phyloP scores from a whole-genome alignment of 805 yeast species.

The Kluyveromyces starmeri region DNA sequence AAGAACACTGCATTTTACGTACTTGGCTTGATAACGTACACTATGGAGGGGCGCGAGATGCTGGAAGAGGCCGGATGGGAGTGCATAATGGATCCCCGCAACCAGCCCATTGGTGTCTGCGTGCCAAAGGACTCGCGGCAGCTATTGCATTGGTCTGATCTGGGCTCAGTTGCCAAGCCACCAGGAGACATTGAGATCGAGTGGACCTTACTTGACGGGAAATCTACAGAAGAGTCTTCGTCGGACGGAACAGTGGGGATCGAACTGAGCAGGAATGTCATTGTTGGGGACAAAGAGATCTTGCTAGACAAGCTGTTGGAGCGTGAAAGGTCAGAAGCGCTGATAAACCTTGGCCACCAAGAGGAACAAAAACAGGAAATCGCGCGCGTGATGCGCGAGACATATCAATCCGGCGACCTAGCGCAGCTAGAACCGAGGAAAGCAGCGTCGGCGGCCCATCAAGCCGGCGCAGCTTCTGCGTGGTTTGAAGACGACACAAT shows the following conservation, averaged over 20 bases:
- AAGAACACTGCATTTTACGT: conserved; percentile 72
- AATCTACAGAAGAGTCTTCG: conserved; percentile 1
- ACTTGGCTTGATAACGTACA: conserved; percentile 63
- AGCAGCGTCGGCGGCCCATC: no score
- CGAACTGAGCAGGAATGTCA: background rate
- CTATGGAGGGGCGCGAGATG: conserved; percentile 74
- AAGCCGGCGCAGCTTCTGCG: no score
- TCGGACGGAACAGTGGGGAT: background rate
- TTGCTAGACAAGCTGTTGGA: conserved; percentile 7
- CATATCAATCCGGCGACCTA: conserved; percentile 9
- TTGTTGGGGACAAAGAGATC: background rate
- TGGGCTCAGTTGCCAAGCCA: background rate
- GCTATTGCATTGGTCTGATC: conserved; percentile 21
- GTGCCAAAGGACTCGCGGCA: conserved; percentile 31
- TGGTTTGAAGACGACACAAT: conserved; percentile 23
- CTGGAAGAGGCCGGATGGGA: conserved; percentile 77
- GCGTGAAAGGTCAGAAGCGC: conserved; percentile 6
- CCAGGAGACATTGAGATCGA: conserved; percentile 3
- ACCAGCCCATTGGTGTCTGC: conserved; percentile 36
- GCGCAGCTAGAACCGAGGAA: conserved; percentile 1
- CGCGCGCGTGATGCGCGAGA: conserved; percentile 2
- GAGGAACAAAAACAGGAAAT: conserved; percentile 2
- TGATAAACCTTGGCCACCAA: conserved; percentile 1
- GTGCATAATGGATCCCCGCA: conserved; percentile 36
- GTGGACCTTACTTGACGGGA: conserved; percentile 3